Conservation (phyloP, 2,329 filamentous ascomycete species). For the Ophiocordyceps camponoti-leonardi region DNA sequence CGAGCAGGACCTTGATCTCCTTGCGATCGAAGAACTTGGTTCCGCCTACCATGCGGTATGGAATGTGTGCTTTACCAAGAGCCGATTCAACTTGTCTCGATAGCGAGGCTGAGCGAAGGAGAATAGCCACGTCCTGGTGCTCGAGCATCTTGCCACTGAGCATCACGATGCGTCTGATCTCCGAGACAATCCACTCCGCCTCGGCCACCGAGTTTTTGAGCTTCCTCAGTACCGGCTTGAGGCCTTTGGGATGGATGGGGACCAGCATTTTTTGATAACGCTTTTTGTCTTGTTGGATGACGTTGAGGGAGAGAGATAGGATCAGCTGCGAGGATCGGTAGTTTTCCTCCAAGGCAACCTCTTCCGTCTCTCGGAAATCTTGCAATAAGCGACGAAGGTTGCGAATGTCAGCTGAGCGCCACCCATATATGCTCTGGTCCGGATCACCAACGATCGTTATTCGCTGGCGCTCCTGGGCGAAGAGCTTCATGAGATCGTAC, state of each 20-base stretch:
- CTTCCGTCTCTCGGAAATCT: conserved; percentile 61
- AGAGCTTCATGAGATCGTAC: conserved; percentile 81
- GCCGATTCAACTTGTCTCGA: conserved; percentile 76
- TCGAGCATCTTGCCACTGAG: conserved; percentile 60
- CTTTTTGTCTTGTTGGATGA: conserved; percentile 78
- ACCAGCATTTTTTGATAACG: conserved; percentile 66
- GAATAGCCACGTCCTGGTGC: conserved; percentile 65
- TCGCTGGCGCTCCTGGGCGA: conserved; percentile 54
- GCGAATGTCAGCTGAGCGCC: conserved; percentile 79
- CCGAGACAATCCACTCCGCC: conserved; percentile 74
- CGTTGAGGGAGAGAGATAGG: conserved; percentile 57
- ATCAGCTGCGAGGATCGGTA: conserved; percentile 86
- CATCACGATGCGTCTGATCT: conserved; percentile 53
- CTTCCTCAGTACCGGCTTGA: conserved; percentile 63
- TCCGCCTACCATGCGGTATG: conserved; percentile 86
- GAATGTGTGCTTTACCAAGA: conserved; percentile 62
- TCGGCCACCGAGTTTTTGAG: conserved; percentile 55
- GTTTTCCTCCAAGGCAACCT: conserved; percentile 81
- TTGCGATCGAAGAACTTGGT: conserved; percentile 80
- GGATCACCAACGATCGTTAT: conserved; percentile 94
- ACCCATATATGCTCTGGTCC: conserved; percentile 96
- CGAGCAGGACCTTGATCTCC: conserved; percentile 73
- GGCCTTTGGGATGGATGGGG: conserved; percentile 65
- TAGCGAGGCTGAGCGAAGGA: conserved; percentile 69
- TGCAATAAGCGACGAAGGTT: conserved; percentile 66